A percentile compares a stretch with the other conserved stretches of the same genome.
phyloP scores from a whole-genome alignment of 208 protist species.

The Crithidia acanthocephali region DNA sequence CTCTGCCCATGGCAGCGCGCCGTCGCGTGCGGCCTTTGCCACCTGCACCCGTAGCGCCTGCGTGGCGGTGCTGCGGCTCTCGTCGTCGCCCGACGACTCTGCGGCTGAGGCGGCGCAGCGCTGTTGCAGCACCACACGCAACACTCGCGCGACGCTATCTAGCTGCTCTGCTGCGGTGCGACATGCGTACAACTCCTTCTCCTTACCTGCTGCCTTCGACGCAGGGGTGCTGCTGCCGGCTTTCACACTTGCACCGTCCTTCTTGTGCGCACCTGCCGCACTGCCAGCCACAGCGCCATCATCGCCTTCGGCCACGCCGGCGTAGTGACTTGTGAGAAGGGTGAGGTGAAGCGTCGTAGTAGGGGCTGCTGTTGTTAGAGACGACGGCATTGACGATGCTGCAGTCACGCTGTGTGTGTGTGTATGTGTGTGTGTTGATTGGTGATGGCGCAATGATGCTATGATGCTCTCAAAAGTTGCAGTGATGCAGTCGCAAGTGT shows the following conservation, averaged over 20 bases:
- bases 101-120: background rate
- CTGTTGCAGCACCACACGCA: slow-evolving; percentile 14
- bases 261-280: background rate
- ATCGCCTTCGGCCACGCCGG: background rate
- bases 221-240: background rate
- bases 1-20: slow-evolving; percentile 21
- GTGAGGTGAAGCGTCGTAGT: slow-evolving; percentile 31
- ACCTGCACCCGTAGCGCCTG: slow-evolving; percentile 14
- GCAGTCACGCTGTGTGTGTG: background rate
- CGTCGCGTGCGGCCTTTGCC: slow-evolving; percentile 30
- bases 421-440: no score
- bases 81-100: background rate
- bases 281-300: slow-evolving; percentile 9
- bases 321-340: slow-evolving; percentile 32
- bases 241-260: slow-evolving; percentile 13
- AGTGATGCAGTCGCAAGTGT: no score
- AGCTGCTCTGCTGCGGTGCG: slow-evolving; percentile 27
- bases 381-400: background rate
- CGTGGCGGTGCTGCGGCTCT: background rate
- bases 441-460: no score
- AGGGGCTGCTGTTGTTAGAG: background rate
- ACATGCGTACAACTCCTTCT: slow-evolving; percentile 22
- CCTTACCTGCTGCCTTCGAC: slow-evolving; percentile 10
- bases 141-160: slow-evolving; percentile 31
- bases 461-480: no score